Conservation (phyloP, 1,284 basidiomycete genomes). For the Cutaneotrichosporon sp. region DNA sequence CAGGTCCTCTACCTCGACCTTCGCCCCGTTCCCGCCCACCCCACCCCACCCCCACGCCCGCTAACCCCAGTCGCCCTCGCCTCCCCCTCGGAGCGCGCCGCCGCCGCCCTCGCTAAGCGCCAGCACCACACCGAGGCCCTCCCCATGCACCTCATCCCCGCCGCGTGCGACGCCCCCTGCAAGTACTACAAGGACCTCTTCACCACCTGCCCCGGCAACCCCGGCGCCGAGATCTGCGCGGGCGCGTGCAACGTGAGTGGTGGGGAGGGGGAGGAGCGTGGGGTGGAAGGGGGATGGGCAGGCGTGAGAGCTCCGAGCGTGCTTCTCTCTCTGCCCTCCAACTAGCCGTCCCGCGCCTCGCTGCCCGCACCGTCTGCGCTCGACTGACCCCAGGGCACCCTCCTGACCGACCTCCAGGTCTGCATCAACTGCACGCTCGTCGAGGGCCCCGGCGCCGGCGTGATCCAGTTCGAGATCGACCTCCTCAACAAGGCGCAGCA, state of each 20-base stretch:
- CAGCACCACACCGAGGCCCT: conserved; percentile 2
- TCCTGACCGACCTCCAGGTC: conserved; percentile 14
- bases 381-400: conserved; percentile 5
- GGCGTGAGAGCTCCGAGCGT: too few relatives aligned
- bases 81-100: neutral
- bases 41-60: too few relatives aligned
- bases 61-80: conserved; percentile 5
- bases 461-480: conserved; percentile 16
- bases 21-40: too few relatives aligned
- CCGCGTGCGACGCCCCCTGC: conserved; percentile 11
- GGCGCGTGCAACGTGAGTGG: conserved; percentile 20
- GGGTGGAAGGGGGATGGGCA: neutral
- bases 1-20: too few relatives aligned
- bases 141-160: conserved; percentile 11
- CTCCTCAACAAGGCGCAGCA: conserved; percentile 22
- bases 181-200: conserved; percentile 18
- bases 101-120: conserved; percentile 1
- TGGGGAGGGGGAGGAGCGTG: too few relatives aligned
- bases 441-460: conserved; percentile 4
- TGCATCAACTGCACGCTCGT: conserved; percentile 19
- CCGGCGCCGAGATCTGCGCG: neutral
- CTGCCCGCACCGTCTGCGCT: too few relatives aligned
- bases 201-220: conserved; percentile 13
- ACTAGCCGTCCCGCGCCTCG: too few relatives aligned
- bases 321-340: too few relatives aligned